Base-by-base conservation (phyloP, 768 basidiomycete species). In the Termitomyces eurrhizus region DNA sequence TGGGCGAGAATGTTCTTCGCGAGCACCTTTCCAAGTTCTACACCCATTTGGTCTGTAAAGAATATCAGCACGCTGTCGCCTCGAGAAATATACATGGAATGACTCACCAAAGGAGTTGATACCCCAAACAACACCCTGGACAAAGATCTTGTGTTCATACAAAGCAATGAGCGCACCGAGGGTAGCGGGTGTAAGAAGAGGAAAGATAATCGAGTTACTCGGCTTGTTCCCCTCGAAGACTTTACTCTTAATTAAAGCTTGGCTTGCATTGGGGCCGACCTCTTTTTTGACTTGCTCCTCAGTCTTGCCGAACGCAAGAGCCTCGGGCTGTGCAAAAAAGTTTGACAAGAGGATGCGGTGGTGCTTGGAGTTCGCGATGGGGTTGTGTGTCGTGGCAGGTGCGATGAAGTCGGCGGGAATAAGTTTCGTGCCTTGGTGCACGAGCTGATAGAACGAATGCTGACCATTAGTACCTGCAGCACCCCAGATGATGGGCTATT, bases 71-170 rank as follows among this genome's bases (percentile, higher is more conserved):
- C 12, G 9, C 4, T n/a, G 24, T 21, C 32, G 14, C n/a, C 9
- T n/a, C 24, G n/a, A 35, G 26, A n/a, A 24, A 55, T 32, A 56
- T 8, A 21, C 37, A 36, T 35, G 29, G 8, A 49, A n/a, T 7
- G n/a, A 73, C 83, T 37, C 56, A 93, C 93, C 95, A 72, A 93
- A 98, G 3, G 93, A 95, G 81, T 99, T 98, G 81, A 99, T 96
- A 29, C 95, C 95, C 95, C 95, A 98, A 60, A 98, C 81, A 49
- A 92, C 89, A 71, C 97, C 97, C 73, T 98, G 97, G 0, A 92
- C 90, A 75, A 98, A 98, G 71, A 99, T 97, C 82, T 99, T 99
- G 82, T 99, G 97, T 76, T 98, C 95, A 72, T 96, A 97, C 64
- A 97, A 69, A 16, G 90, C 93, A 70, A 97, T 90, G 57, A 97